Evolutionary conservation across 2,329 filamentous ascomycete genomes (phyloP).

Genomic region (Aphanocladium album): DNA sequence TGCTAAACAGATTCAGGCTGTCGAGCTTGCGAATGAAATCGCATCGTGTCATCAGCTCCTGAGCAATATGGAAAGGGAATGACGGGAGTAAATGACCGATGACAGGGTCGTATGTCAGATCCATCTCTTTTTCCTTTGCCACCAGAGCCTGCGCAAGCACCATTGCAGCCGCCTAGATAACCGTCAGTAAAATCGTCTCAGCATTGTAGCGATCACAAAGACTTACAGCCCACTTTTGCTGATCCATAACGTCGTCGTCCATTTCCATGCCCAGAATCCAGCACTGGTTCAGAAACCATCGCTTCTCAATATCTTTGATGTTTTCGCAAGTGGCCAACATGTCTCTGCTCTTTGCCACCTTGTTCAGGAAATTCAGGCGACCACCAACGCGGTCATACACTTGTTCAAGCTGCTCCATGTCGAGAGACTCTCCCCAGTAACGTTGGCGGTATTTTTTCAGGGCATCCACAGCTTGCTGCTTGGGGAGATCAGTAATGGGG

Average conservation of each 20-base stretch:
- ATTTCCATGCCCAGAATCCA: constrained; percentile 68
- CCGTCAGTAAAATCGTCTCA: background rate
- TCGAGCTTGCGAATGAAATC: constrained; percentile 94
- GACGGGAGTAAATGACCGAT: constrained; percentile 72
- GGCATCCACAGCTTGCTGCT: constrained; percentile 69
- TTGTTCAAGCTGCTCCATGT: constrained; percentile 57
- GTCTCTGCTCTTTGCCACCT: constrained; percentile 78
- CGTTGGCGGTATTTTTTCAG: constrained; percentile 73
- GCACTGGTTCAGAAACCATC: constrained; percentile 73
- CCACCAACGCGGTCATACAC: constrained; percentile 87
- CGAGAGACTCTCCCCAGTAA: constrained; percentile 63
- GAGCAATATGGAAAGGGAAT: constrained; percentile 74
- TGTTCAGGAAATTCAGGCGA: constrained; percentile 78
- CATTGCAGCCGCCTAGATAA: constrained; percentile 74
- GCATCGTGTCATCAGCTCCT: constrained; percentile 89
- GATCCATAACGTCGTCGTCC: constrained; percentile 98
- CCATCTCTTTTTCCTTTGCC: constrained; percentile 66
- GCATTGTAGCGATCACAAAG: background rate
- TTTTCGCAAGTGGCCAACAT: constrained; percentile 76
- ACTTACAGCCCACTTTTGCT: constrained; percentile 89
- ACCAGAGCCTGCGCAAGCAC: constrained; percentile 86
- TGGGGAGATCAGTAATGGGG: constrained; percentile 76
- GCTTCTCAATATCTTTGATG: constrained; percentile 64
- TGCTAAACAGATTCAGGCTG: constrained; percentile 91
- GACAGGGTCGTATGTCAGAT: constrained; percentile 60